Evolutionary conservation across 2,329 filamentous ascomycete genomes (phyloP).

Genomic region (Ramichloridium luteum): DNA sequence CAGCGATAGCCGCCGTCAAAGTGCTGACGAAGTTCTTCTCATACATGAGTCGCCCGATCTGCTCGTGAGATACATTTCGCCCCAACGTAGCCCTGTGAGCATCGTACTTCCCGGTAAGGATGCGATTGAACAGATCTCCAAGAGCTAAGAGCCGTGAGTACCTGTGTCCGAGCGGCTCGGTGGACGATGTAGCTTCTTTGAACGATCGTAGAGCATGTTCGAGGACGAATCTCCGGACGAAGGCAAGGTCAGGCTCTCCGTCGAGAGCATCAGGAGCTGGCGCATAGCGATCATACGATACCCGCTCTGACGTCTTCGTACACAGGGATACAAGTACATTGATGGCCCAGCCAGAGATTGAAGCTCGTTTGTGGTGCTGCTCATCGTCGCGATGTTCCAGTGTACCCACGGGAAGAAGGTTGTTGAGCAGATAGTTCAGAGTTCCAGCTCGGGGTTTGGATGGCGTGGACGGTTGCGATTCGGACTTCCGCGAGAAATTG

Average conservation of each 20-base stretch:
- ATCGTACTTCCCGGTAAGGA: constrained; percentile 71
- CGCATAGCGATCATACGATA: constrained; percentile 3
- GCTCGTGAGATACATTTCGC: constrained; percentile 50
- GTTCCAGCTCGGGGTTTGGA: constrained; percentile 89
- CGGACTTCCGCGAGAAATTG: constrained; percentile 90
- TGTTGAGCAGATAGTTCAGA: constrained; percentile 83
- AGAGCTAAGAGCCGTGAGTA: constrained; percentile 81
- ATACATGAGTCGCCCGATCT: constrained; percentile 90
- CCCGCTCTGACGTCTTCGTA: constrained; percentile 71
- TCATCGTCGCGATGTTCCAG: constrained; percentile 63
- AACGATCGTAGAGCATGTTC: constrained; percentile 88
- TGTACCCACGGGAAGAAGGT: constrained; percentile 55
- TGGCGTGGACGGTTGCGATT: constrained; percentile 70
- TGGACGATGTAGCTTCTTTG: constrained; percentile 69
- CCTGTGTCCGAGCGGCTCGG: constrained; percentile 69
- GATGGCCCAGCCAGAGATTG: constrained; percentile 76
- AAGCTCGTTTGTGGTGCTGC: constrained; percentile 67
- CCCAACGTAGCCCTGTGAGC: constrained; percentile 28
- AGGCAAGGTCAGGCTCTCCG: constrained; percentile 72
- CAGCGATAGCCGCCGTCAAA: constrained; percentile 81
- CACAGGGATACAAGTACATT: constrained; percentile 78
- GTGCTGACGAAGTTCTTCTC: constrained; percentile 91
- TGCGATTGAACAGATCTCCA: constrained; percentile 82
- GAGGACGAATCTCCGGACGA: constrained; percentile 87
- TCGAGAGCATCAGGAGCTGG: constrained; percentile 40